Evolutionary conservation across 1,139 yeast genomes (phyloP).

Genomic region (Yamadazyma triangularis): DNA sequence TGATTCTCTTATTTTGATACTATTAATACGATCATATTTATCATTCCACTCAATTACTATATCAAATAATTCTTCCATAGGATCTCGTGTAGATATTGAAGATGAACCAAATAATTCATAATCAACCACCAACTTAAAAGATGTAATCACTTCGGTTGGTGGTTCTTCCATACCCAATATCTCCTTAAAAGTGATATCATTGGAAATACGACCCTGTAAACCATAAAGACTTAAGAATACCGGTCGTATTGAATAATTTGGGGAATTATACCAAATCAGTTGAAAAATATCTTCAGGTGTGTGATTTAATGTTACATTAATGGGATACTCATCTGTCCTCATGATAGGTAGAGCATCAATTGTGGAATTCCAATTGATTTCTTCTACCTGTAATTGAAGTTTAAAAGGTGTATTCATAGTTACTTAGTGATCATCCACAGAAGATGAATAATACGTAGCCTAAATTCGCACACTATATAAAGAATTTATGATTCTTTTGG

Average conservation of each 20-base stretch:
- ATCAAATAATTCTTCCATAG: conserved; percentile 22
- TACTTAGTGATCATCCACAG: too few species aligned
- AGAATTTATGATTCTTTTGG: too few species aligned
- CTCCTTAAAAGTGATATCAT: conserved; percentile 13
- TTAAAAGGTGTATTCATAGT: conserved; percentile 22
- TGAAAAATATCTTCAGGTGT: conserved; percentile 20
- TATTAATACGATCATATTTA: conserved; percentile 7
- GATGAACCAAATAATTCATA: conserved; percentile 16
- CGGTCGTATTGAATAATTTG: conserved; percentile 20
- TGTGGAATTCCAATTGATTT: conserved; percentile 7
- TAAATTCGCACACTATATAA: too few species aligned
- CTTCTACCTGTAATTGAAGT: conserved; percentile 14
- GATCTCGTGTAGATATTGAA: conserved; percentile 19
- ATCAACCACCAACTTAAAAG: conserved; percentile 18
- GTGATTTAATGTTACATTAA: conserved; percentile 20
- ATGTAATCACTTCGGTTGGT: conserved; percentile 5
- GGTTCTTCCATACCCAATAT: conserved; percentile 11
- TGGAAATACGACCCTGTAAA: conserved; percentile 3
- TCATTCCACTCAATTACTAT: conserved; percentile 16
- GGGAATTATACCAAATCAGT: conserved; percentile 26
- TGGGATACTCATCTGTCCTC: conserved; percentile 7
- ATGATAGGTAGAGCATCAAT: conserved; percentile 2
- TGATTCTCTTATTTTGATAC: conserved; percentile 17
- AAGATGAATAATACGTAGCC: too few species aligned
- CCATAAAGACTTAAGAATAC: conserved; percentile 15